A percentile compares a stretch with the other conserved stretches of the same genome.
Conservation (phyloP, 352 stramenopile species). For the Phytophthora fragariaefolia region DNA sequence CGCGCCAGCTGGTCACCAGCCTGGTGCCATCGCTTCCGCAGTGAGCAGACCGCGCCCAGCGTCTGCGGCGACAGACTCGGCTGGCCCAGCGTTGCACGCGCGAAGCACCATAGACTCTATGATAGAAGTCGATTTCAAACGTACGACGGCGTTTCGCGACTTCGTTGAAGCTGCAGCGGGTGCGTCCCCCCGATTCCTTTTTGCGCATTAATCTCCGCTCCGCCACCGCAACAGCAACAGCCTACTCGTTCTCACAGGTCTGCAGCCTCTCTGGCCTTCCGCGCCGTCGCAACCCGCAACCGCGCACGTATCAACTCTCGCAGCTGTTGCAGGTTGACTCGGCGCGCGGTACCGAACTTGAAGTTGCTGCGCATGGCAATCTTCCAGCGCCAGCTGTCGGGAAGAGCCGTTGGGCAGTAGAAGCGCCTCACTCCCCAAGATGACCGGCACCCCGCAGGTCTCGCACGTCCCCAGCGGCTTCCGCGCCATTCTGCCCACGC, state of each 20-base stretch:
- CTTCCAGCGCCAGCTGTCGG: constrained; percentile 21
- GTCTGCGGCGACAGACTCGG: too few species aligned
- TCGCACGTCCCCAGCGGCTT: constrained; percentile 8
- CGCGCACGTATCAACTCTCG: not conserved
- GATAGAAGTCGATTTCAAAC: not conserved
- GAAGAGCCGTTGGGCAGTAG: constrained; percentile 20
- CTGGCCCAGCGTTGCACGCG: not conserved
- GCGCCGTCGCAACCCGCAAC: too few species aligned
- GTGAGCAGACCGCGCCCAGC: too few species aligned
- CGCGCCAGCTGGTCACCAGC: constrained; percentile 10
- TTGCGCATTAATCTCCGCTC: not conserved
- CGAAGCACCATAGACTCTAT: not conserved
- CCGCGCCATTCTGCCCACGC: constrained; percentile 16
- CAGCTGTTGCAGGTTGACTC: not conserved
- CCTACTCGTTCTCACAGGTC: not conserved
- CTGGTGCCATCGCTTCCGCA: not conserved
- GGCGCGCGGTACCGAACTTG: constrained; percentile 7
- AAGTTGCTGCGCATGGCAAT: constrained; percentile 28
- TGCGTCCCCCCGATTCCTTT: not conserved
- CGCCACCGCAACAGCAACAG: not conserved
- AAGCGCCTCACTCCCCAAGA: constrained; percentile 28
- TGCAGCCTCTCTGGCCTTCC: not conserved
- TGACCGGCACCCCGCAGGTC: constrained; percentile 26
- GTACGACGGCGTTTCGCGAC: constrained; percentile 12
- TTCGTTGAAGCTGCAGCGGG: constrained; percentile 18